A percentile compares a stretch with the other conserved stretches of the same genome.
phyloP scores from a whole-genome alignment of 2,329 filamentous ascomycete species.

The Bipolaris victoriae region DNA sequence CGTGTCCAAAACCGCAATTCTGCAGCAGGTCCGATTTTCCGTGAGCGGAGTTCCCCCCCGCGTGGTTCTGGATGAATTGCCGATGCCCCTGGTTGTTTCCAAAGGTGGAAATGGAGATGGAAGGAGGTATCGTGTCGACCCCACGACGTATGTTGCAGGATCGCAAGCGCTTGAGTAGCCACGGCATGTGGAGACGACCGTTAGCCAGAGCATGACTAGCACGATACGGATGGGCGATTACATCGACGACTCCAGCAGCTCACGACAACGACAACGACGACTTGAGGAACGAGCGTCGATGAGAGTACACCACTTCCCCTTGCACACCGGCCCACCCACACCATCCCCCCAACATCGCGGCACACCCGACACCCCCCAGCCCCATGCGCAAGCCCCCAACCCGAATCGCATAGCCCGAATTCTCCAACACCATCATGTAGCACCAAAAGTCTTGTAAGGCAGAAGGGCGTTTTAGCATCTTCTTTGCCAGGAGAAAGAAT shows the following conservation, averaged over 20 bases:
- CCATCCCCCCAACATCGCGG: constrained; percentile 18
- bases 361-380: constrained; percentile 11
- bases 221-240: background rate
- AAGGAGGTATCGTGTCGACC: background rate
- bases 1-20: background rate
- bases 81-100: background rate
- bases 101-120: background rate
- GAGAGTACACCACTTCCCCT: constrained; percentile 5
- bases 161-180: background rate
- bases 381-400: constrained; percentile 17
- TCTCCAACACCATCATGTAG: constrained; percentile 43
- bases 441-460: constrained; percentile 43
- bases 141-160: background rate
- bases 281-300: background rate
- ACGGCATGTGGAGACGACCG: background rate
- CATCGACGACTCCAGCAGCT: background rate
- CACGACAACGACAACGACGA: background rate
- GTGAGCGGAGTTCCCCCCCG: background rate
- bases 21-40: background rate
- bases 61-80: background rate
- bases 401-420: constrained; percentile 31
- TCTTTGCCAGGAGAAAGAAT: constrained; percentile 35
- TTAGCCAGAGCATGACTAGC: background rate
- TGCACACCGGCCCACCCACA: constrained; percentile 16
- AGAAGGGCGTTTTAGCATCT: constrained; percentile 16